Base-by-base conservation (phyloP, 192 early-diverging fungal genomes). In the Piromyces sp. region DNA sequence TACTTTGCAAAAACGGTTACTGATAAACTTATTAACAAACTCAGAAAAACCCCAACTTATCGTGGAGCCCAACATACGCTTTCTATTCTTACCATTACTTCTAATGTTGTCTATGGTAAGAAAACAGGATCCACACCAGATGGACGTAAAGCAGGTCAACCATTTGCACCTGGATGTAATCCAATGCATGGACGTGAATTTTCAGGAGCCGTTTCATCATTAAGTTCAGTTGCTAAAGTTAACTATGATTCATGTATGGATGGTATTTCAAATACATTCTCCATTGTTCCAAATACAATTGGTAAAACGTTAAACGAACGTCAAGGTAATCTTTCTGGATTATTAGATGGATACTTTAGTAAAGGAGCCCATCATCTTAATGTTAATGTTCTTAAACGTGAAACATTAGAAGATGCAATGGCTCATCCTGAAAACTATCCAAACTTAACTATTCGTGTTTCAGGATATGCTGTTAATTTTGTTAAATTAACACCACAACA, bases 391-490 rank as follows among this genome's bases (percentile, higher is more conserved):
- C 29, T 83, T 37, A 81, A 83, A 15, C 80, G 83, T 14, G 83
- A 83, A 42, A 83, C 83, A 14, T 83, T 83, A 30, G 83, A 79
- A 30, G 83, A 83, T 30, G 83, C 83, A 1, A 83, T 83, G 83
- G 83, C 31, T 36, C 83, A 83, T 29, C 83, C 83, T 13, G 83
- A 83, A 83, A 83, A 83, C 37, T 83, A 83, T 83, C 83, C 83
- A 31, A 83, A 83, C 29, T 79, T 83, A 22, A 83, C 83, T 31
- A 83, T 83, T 22, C 82, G 83, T 11, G 83, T 83, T 9, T 83
- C 81, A 19, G 83, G 83, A 26, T 83, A 83, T 42, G 83, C 83
- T 15, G 83, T 83, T 12, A 36, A 83, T 79, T 83, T 83, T 83
- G 83, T 37, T 31, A 29, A 37, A 15, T 82, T 83, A 29, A 83